These are phyloP conservation scores for Helotiales sp. DNA, from an alignment of 2,329 filamentous ascomycete species.

Conservation along the genomic window DNA sequence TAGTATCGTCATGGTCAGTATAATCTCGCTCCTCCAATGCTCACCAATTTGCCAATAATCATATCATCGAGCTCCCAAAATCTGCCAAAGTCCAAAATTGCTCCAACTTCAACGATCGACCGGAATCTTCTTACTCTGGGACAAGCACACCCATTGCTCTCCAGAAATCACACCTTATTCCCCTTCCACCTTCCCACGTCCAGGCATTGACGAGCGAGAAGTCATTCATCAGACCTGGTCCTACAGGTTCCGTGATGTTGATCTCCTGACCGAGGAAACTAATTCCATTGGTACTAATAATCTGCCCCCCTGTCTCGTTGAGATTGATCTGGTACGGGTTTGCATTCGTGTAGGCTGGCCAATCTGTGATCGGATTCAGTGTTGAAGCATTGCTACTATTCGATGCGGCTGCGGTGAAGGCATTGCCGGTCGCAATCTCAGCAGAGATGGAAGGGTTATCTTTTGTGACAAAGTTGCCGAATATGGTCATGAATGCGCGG, in stretches of 20 bases:
- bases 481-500: constrained; percentile 14
- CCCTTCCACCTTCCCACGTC: constrained; percentile 20
- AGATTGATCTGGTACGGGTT: constrained; percentile 16
- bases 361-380: constrained; percentile 2
- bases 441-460: constrained; percentile 14
- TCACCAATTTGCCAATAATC: no score
- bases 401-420: not conserved
- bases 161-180: constrained; percentile 24
- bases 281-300: not conserved
- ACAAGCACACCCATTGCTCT: constrained; percentile 8
- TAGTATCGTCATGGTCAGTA: no score
- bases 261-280: not conserved
- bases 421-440: constrained; percentile 2
- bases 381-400: not conserved
- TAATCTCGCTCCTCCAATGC: no score
- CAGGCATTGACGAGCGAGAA: constrained; percentile 20
- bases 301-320: constrained; percentile 20
- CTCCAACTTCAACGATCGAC: no score
- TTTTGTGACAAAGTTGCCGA: constrained; percentile 16
- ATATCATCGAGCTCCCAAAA: no score
- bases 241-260: constrained; percentile 19
- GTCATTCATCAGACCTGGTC: constrained; percentile 16
- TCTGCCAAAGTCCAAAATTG: no score
- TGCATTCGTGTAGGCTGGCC: constrained; percentile 7
- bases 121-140: constrained; percentile 10